phyloP scores from a whole-genome alignment of 2,329 filamentous ascomycete species.

The Penicillium occitanis region DNA sequence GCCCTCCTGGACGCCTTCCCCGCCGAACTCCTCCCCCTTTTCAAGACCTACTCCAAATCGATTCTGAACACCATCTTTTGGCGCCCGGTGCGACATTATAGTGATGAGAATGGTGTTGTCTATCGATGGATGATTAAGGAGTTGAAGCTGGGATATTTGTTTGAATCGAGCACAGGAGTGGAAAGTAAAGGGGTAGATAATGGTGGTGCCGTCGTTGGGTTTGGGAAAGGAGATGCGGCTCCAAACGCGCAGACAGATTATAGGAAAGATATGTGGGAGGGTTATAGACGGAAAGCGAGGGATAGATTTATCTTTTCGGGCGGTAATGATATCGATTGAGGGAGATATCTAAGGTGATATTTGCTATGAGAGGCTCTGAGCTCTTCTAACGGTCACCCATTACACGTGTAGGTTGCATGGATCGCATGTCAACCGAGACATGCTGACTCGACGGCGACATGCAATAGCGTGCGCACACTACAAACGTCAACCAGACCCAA shows the following conservation, averaged over 20 bases:
- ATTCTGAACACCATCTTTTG: conserved; percentile 20
- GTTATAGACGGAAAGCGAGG: neutral
- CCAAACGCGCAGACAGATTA: neutral
- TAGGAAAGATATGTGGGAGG: neutral
- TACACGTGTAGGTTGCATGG: neutral
- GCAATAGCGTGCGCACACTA: neutral
- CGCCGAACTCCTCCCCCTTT: conserved; percentile 7
- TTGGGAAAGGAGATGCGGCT: neutral
- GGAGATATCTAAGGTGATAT: neutral
- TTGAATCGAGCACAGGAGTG: neutral
- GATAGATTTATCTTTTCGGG: conserved; percentile 3
- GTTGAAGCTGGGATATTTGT: conserved; percentile 11
- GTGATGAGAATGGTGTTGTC: conserved; percentile 17
- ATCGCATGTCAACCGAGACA: neutral
- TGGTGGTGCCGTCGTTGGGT: neutral
- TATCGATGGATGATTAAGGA: conserved; percentile 21
- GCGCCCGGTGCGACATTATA: conserved; percentile 12
- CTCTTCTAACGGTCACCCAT: neutral
- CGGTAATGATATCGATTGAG: conserved; percentile 19
- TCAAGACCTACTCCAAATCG: conserved; percentile 11
- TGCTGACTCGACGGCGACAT: neutral
- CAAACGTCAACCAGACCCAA: neutral
- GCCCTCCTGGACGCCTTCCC: conserved; percentile 19
- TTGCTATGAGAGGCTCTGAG: neutral
- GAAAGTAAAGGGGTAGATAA: no score